Conservation (phyloP, 306 rosid species). For the Sphenostylis stenocarpa region DNA sequence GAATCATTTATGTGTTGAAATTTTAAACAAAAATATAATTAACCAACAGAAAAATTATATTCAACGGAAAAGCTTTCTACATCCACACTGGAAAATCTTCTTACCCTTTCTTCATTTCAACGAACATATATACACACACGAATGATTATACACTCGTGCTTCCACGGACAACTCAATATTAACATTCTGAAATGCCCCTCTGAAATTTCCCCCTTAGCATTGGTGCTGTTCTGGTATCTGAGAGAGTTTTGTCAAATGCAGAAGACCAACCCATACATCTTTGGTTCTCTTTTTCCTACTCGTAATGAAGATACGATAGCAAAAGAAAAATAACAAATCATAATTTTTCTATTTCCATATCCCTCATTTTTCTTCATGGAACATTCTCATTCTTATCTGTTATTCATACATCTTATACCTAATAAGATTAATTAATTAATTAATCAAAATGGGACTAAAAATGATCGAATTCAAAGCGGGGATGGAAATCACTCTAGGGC, state of each 20-base stretch:
- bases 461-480: neutral
- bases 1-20: too few relatives aligned
- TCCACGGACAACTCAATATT: neutral
- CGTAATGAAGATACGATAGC: neutral
- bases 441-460: neutral
- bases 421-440: neutral
- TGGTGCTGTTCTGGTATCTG: neutral
- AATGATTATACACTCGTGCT: neutral
- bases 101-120: too few relatives aligned
- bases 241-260: neutral
- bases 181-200: neutral
- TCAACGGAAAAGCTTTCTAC: too few relatives aligned
- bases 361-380: neutral
- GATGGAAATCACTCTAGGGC: neutral
- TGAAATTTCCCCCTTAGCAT: neutral
- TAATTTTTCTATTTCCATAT: neutral
- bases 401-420: neutral
- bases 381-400: neutral
- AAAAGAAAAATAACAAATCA: neutral
- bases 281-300: neutral
- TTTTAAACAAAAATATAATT: too few relatives aligned
- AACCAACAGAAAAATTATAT: too few relatives aligned
- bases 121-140: too few relatives aligned
- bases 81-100: too few relatives aligned
- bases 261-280: neutral